Evolutionary conservation across 176 grass and related monocot genomes (phyloP), one percentile per base, ranked within the genome.

Genomic region (Zea luxurians): DNA sequence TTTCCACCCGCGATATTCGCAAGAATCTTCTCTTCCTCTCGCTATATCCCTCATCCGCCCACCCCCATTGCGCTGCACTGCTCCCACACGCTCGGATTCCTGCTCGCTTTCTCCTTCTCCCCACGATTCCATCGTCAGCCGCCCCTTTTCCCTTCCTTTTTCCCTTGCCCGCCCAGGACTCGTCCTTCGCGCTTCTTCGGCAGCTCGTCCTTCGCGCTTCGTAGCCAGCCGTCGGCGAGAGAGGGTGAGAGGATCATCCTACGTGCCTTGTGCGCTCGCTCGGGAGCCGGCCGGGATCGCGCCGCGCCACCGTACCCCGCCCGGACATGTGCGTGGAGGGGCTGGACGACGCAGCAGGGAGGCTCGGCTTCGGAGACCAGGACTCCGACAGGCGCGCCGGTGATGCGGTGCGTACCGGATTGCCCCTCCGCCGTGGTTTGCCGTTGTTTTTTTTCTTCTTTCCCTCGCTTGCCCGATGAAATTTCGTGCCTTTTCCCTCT

Each of bases 261-360:
- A 8, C 36, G 75, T 40, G 60, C 13, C 48, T 66, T 13, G 43
- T 13, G 36, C 3, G 18, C 9, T 12, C n/a, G n/a, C 2, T 58
- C n/a, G n/a, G n/a, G n/a, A 52, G 3, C 7, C 35, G 17, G 3
- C 7, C 35, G 17, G 40, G 83, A 10, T 54, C 44, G 71, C 44
- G 38, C 38, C 3, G 76, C 15, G 35, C 8, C 71, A 43, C 37
- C n/a, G 55, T 59, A 59, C n/a, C 55, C n/a, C 55, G 55, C 55
- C 55, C 18, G 55, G 85, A 54, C 79, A 95, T 99, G 96, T 90
- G 88, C 67, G 74, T 95, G 81, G 90, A 99, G 58, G 92, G 86
- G 40, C 74, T 91, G 52, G 95, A 89, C 42, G 88, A 74, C 57
- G 72, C 84, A 40, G 68, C 84, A 40, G 87, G 88, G 69, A 80